phyloP scores from a whole-genome alignment of 805 yeast genomes.

The Candida jianshihensis region DNA sequence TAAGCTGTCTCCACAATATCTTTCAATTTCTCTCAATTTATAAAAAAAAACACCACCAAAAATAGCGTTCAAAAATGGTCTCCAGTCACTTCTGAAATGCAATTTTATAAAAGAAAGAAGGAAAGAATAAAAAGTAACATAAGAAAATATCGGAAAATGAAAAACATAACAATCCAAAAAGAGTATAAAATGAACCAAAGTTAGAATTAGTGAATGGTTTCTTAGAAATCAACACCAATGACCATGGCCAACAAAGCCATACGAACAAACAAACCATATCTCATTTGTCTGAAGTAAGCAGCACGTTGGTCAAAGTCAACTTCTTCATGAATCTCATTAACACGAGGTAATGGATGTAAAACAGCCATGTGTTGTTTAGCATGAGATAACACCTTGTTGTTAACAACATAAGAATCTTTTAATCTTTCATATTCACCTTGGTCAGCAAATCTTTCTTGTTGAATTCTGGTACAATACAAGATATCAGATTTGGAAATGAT shows the following conservation, averaged over 20 bases:
- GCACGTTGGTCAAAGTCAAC: conserved; percentile 99
- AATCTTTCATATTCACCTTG: conserved; percentile 74
- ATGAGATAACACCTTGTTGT: conserved; percentile 80
- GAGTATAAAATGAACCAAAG: background rate
- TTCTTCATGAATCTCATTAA: conserved; percentile 92
- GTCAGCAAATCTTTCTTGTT: conserved; percentile 87
- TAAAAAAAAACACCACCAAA: no score
- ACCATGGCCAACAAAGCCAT: conserved; percentile 99
- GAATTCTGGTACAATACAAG: conserved; percentile 95
- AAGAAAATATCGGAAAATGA: background rate
- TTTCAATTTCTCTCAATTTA: background rate
- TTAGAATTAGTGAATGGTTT: background rate
- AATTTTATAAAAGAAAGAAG: background rate
- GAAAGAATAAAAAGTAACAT: background rate
- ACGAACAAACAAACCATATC: conserved; percentile 95
- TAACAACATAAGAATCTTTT: conserved; percentile 87
- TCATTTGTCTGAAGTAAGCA: conserved; percentile 99
- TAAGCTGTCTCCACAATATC: background rate
- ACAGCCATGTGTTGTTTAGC: conserved; percentile 99
- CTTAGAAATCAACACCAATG: conserved; percentile 79
- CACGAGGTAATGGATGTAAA: conserved; percentile 98
- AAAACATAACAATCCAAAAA: background rate
- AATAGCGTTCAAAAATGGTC: no score
- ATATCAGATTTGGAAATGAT: conserved; percentile 89
- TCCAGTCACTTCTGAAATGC: conserved; percentile 14